Evolutionary conservation across 805 yeast species (phyloP), one percentile per base, ranked within the genome.

Genomic region (Wickerhamiella occidentalis): DNA sequence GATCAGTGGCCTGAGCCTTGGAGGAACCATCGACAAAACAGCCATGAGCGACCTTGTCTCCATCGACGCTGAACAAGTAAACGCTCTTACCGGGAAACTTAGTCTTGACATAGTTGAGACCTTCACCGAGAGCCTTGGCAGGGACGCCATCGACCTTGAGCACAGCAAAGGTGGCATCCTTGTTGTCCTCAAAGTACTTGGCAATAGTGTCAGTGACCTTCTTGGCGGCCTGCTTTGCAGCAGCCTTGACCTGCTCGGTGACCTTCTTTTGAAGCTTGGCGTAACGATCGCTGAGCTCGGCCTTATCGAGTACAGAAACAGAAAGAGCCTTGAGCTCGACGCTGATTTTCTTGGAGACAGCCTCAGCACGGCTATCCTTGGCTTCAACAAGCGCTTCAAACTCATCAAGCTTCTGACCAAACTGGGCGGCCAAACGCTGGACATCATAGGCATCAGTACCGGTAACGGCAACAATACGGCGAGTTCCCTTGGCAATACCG

Each of bases 401-500:
- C 38, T 72, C 72, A 42, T 69, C 75, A 53, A 92, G 74, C 45
- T 75, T 72, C 44, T 69, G 71, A 29, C 74, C 79, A 62, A 80
- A 90, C 51, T 82, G 90, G 25, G 64, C 61, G 47, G 96, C 96
- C 55, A 82, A 64, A 64, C 85, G 76, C 73, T 92, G 96, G 47
- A 87, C 96, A 59, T 80, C 90, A 59, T 77, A 79, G 13, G 98
- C 97, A 55, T 80, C 94, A 48, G 77, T 72, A 44, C 97, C 97
- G 15, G 96, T 84, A 47, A 92, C 95, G 23, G 96, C 97, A 51
- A 92, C 96, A 64, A 92, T 84, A 75, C 99, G 85, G 71, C 99
- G 80, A 55, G 87, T 86, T 69, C 99, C 99, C 72, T 92, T 92
- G 53, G 98, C 97, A 66, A 92, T 92, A 68, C 98, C 97, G 55